phyloP scores from a whole-genome alignment of 192 early-diverging fungal genomes.

The Allomyces arbusculus region DNA sequence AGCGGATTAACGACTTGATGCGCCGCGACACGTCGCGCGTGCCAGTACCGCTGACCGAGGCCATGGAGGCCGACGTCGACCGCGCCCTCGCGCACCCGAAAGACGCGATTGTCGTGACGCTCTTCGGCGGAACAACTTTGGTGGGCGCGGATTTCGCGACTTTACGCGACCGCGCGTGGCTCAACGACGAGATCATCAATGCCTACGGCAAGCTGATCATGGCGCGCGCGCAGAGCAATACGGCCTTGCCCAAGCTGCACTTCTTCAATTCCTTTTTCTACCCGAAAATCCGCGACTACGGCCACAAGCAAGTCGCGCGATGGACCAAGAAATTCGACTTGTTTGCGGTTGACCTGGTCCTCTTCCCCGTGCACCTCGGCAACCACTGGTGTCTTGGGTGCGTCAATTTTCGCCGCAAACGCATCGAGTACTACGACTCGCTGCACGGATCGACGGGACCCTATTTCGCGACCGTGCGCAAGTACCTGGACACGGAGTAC shows the following conservation, averaged over 20 bases:
- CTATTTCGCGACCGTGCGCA: slow-evolving; percentile 29
- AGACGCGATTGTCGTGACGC: neutral
- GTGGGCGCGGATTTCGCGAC: slow-evolving; percentile 44
- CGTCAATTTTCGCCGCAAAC: slow-evolving; percentile 36
- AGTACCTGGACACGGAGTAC: slow-evolving; percentile 50
- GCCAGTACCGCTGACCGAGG: too few relatives aligned
- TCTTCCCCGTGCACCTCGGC: slow-evolving; percentile 69
- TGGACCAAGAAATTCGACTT: slow-evolving; percentile 55
- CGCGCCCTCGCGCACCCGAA: too few relatives aligned
- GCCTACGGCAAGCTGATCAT: slow-evolving; percentile 68
- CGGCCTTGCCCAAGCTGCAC: slow-evolving; percentile 42
- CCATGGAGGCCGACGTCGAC: too few relatives aligned
- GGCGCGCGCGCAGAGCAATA: slow-evolving; percentile 28
- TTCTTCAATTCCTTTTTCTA: slow-evolving; percentile 89
- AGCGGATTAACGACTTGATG: too few relatives aligned
- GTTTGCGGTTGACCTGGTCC: slow-evolving; percentile 53
- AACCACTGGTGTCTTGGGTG: slow-evolving; percentile 52
- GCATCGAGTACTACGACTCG: slow-evolving; percentile 66
- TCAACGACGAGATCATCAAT: slow-evolving; percentile 92
- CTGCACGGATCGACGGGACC: slow-evolving; percentile 39
- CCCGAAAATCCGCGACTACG: slow-evolving; percentile 38
- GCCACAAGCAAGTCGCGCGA: slow-evolving; percentile 49
- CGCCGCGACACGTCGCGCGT: too few relatives aligned
- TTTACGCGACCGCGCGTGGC: slow-evolving; percentile 51
- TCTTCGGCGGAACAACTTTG: slow-evolving; percentile 5